These are phyloP conservation scores for Coemansia asiatica DNA, from an alignment of 192 early-diverging fungal species.

Conservation along the genomic window DNA sequence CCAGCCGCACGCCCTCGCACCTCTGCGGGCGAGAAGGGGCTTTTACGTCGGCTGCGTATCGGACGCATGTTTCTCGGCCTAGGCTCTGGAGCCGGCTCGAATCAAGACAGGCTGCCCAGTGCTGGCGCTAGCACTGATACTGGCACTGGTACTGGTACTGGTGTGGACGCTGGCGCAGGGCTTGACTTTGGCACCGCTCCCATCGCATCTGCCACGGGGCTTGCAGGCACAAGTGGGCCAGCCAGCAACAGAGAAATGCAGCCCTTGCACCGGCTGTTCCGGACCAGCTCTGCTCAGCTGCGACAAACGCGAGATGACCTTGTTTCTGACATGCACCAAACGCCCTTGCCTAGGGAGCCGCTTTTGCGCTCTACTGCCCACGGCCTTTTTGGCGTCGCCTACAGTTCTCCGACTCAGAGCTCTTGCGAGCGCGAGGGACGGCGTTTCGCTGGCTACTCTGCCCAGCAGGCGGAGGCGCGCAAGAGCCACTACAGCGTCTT, in stretches of 20 bases:
- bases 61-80: conserved; percentile 48
- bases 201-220: not conserved
- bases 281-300: conserved; percentile 40
- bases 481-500: conserved; percentile 43
- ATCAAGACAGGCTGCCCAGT: not conserved
- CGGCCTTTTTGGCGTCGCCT: not conserved
- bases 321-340: not conserved
- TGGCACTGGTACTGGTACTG: conserved; percentile 17
- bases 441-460: conserved; percentile 2
- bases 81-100: conserved; percentile 9
- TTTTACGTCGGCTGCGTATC: conserved; percentile 46
- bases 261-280: conserved; percentile 14
- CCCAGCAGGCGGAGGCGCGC: conserved; percentile 15
- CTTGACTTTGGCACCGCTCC: not conserved
- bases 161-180: not conserved
- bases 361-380: conserved; percentile 8
- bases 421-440: conserved; percentile 6
- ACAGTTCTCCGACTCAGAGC: conserved; percentile 11
- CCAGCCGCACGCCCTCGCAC: conserved; percentile 42
- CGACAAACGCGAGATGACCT: conserved; percentile 11
- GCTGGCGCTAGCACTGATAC: conserved; percentile 19
- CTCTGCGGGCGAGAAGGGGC: conserved; percentile 41
- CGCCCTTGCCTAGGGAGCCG: not conserved
- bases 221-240: not conserved
- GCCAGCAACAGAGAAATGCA: conserved; percentile 7